A percentile compares a stretch with the other conserved stretches of the same genome.
These are phyloP conservation scores for Talaromyces sp. DNA, from an alignment of 2,329 filamentous ascomycete species.

Conservation along the genomic window DNA sequence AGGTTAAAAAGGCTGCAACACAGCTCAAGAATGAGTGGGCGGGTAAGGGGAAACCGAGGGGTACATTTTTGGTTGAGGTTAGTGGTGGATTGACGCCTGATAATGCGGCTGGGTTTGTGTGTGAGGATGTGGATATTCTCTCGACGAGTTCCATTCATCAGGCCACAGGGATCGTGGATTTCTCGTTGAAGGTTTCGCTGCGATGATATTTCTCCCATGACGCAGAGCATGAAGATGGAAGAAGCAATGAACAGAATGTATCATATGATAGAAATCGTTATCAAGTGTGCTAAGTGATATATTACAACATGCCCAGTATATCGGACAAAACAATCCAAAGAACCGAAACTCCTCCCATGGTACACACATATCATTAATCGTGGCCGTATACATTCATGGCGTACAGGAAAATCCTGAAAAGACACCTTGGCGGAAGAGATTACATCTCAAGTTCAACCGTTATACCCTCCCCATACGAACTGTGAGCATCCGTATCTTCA, in stretches of 20 bases:
- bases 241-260: neutral
- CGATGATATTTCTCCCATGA: conserved; percentile 20
- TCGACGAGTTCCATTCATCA: conserved; percentile 97
- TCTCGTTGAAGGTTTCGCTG: conserved; percentile 78
- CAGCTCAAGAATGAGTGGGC: conserved; percentile 76
- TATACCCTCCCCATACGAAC: conserved; percentile 37
- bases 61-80: conserved; percentile 79
- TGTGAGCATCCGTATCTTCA: conserved; percentile 30
- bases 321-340: neutral
- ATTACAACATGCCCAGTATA: neutral
- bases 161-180: conserved; percentile 89
- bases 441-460: conserved; percentile 39
- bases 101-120: conserved; percentile 74
- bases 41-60: conserved; percentile 59
- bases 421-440: neutral
- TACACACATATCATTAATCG: conserved; percentile 9
- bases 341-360: conserved; percentile 3
- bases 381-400: conserved; percentile 18
- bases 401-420: neutral
- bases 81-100: conserved; percentile 82
- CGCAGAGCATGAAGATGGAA: neutral
- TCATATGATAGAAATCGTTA: conserved; percentile 13
- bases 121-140: conserved; percentile 83
- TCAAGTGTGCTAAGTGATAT: conserved; percentile 4
- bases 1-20: conserved; percentile 68